Base-by-base conservation (phyloP, 305 asterid species). In the Andrographis paniculata region DNA sequence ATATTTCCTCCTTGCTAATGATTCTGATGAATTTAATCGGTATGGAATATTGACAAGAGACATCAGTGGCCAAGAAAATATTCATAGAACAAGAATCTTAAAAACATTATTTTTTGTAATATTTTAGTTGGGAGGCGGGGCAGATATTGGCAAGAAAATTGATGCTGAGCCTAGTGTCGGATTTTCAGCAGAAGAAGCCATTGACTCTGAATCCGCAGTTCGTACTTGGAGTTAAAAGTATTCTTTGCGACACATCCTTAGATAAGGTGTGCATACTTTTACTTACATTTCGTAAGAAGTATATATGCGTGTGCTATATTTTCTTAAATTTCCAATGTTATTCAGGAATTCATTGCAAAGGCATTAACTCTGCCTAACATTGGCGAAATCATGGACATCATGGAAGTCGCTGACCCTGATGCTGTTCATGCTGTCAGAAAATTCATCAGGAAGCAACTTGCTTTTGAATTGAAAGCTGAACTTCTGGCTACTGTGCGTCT, bases 321-420 rank as follows among this genome's bases (percentile, higher is more conserved):
- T 49, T 35, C 15, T 30, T 55, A 27, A 20, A 33, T 48, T 40
- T 13, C 40, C 21, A 48, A 31, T 33, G 23, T 58, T 55, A 14
- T 61, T 58, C 61, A 91, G 99, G 99, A 91, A 70, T 91, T 91
- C 64, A 83, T 83, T 63, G 84, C 99, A 0, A 91, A 80, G 82
- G 95, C 99, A 52, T 52, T 91, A 46, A 86, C 94, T 61, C 67
- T 91, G 36, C 99, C 99, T 3, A 95, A 96, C 54, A 76, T 58
- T 56, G 95, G 95, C 21, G 99, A 91, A 72, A 83, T 91, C 65
- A 86, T 86, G 99, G 99, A 91, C 78, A 53, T 86, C 82, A 68
- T 91, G 95, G 83, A 75, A 58, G 84, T 83, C 59, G 99, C 96
- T n/a, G 99, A 91, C 61, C 96, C 99, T 1, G 99, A 91, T 65